Evolutionary conservation across 441 rosid genomes (phyloP), one percentile per base, ranked within the genome.

Genomic region (Corymbia citriodora): DNA sequence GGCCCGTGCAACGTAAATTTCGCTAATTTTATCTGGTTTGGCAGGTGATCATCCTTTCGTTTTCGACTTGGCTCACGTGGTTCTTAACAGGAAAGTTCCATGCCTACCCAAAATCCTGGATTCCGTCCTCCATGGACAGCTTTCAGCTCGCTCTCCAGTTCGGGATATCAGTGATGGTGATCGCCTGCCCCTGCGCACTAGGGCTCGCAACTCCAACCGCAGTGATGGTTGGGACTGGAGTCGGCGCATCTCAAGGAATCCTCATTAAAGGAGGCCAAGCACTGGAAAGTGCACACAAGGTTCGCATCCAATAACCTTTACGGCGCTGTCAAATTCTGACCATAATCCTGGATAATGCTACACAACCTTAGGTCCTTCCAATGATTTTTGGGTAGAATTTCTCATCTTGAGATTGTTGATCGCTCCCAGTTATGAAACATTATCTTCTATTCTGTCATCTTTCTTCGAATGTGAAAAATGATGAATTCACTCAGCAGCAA

Each of bases 211-310:
- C 99, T 89, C 99, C 99, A 48, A 97, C 99, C 1, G 99, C 99
- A 90, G 99, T 98, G 87, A 98, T 98, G 99, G 99, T 97, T 54
- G 99, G 99, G 50, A 97, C 99, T 17, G 99, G 99, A 53, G 99
- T 97, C 63, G 99, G 99, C 83, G 99, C 99, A 81, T 97, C 99
- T 55, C 99, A 94, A 91, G 99, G 99, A 53, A 96, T 98, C 82
- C 94, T 98, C 40, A 97, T 98, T 82, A 98, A 98, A 93, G 99
- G 99, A 40, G 99, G 99, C 50, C 98, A 96, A 91, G 99, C 99
- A 25, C 89, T 98, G 85, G 97, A 98, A 94, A 96, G 94, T 91
- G 98, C 99, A 88, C 96, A 96, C 90, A 97, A 94, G 97, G 99
- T 97, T 87, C 65, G 89, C 90, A 54, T 10, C 14, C 27, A 25